These are phyloP conservation scores for Globisporangium middletonii DNA, from an alignment of 352 stramenopile species.

Conservation along the genomic window DNA sequence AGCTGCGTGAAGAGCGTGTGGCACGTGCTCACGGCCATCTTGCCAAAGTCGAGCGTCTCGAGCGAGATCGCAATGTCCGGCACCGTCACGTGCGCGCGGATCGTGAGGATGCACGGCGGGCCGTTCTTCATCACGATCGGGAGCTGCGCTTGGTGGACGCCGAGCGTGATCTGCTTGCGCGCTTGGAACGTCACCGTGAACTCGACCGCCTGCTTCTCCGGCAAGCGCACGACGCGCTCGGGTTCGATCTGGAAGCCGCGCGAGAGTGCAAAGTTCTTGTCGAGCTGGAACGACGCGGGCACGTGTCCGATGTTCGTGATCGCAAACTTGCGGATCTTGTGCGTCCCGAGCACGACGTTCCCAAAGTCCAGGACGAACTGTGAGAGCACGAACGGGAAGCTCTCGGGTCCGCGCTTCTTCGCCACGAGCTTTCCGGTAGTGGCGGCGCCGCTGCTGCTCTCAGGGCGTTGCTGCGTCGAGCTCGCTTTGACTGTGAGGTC, in stretches of 20 bases:
- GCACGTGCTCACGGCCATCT: slow-evolving; percentile 82
- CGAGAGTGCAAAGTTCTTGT: slow-evolving; percentile 88
- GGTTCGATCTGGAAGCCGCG: slow-evolving; percentile 91
- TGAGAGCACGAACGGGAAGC: slow-evolving; percentile 78
- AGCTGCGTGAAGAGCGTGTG: slow-evolving; percentile 89
- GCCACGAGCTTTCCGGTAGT: slow-evolving; percentile 7
- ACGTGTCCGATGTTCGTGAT: slow-evolving; percentile 89
- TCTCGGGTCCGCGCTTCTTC: slow-evolving; percentile 27
- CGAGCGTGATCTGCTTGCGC: slow-evolving; percentile 79
- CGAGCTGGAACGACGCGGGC: slow-evolving; percentile 85
- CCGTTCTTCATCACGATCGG: slow-evolving; percentile 90
- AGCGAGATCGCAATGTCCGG: slow-evolving; percentile 83
- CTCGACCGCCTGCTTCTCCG: slow-evolving; percentile 83
- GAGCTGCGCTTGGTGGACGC: slow-evolving; percentile 71
- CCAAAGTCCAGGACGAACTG: slow-evolving; percentile 93
- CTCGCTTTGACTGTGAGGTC: not conserved
- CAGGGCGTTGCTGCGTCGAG: not conserved
- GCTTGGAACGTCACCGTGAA: slow-evolving; percentile 91
- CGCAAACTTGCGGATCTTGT: slow-evolving; percentile 90
- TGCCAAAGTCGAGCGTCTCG: slow-evolving; percentile 89
- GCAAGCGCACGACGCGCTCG: slow-evolving; percentile 89
- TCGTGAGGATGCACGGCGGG: slow-evolving; percentile 75
- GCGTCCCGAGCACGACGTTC: slow-evolving; percentile 89
- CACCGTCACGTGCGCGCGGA: slow-evolving; percentile 88
- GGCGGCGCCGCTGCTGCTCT: slow-evolving; percentile 3